Conservation (phyloP, 1,284 basidiomycete genomes). For the Cryptococcus sp. region DNA sequence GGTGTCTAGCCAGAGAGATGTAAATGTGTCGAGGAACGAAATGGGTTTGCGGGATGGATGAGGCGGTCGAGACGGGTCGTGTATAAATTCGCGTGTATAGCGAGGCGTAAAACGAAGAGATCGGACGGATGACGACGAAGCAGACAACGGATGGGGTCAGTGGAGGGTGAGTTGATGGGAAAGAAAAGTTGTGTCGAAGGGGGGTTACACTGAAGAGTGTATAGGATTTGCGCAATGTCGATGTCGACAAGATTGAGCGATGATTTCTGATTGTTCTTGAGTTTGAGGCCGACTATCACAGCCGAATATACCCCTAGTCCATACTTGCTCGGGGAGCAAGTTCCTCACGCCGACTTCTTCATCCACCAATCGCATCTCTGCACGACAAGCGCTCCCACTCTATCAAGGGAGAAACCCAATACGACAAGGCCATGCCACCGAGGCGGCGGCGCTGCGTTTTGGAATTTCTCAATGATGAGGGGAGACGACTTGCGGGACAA, state of each 20-base stretch:
- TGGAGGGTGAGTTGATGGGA: conserved; percentile 6
- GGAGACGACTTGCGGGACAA: conserved; percentile 5
- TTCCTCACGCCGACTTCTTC: conserved; percentile 17
- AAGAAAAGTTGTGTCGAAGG: conserved; percentile 10
- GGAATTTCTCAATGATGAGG: conserved; percentile 24
- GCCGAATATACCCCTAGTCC: conserved; percentile 47
- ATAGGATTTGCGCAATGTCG: not conserved
- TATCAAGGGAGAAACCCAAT: not conserved
- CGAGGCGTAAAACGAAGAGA: not conserved
- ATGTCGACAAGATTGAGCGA: conserved; percentile 5
- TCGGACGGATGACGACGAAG: not conserved
- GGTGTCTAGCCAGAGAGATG: conserved; percentile 6
- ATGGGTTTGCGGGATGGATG: conserved; percentile 53
- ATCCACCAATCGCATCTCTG: not conserved
- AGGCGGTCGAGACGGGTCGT: conserved; percentile 47
- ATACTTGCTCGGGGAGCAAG: conserved; percentile 48
- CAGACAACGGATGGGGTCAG: conserved; percentile 2
- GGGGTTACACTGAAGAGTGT: not conserved
- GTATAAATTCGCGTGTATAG: conserved; percentile 1
- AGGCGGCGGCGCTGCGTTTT: conserved; percentile 52
- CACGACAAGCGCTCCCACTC: conserved; percentile 1
- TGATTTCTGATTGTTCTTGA: conserved; percentile 4
- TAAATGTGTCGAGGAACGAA: conserved; percentile 3
- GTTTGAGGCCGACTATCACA: conserved; percentile 46
- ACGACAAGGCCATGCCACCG: conserved; percentile 25